Evolutionary conservation across 805 yeast genomes (phyloP).

Genomic region (Yamadazyma olivae): DNA sequence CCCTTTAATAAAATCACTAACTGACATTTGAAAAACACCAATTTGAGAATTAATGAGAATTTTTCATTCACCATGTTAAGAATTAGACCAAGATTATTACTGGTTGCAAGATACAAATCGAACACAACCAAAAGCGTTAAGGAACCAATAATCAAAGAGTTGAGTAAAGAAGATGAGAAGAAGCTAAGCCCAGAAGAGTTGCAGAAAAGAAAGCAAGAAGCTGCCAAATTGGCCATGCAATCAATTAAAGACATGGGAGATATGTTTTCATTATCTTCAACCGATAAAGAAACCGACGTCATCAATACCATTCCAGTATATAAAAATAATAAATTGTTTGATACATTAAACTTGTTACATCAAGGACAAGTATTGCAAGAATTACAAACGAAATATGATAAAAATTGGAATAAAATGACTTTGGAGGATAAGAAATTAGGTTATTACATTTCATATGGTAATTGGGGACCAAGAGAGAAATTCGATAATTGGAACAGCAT

Average conservation of each 20-base stretch:
- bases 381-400: constrained; percentile 46
- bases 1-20: no score
- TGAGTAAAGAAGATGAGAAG: not conserved
- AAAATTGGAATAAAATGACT: constrained; percentile 54
- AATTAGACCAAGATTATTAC: no score
- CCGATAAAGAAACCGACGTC: constrained; percentile 43
- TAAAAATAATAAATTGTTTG: constrained; percentile 34
- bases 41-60: no score
- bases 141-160: no score
- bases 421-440: constrained; percentile 51
- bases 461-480: constrained; percentile 67
- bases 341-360: constrained; percentile 40
- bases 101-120: no score
- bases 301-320: constrained; percentile 45
- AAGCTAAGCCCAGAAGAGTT: constrained; percentile 10
- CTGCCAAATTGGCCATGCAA: constrained; percentile 37
- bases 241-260: constrained; percentile 39
- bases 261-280: constrained; percentile 24
- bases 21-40: no score
- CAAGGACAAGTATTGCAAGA: constrained; percentile 58
- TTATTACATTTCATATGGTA: constrained; percentile 64
- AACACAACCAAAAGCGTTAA: no score
- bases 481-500: constrained; percentile 41
- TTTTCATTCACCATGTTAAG: no score
- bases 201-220: constrained; percentile 24